These are phyloP conservation scores for Solanum hybrid DNA, from an alignment of 305 asterid genomes.

Conservation along the genomic window DNA sequence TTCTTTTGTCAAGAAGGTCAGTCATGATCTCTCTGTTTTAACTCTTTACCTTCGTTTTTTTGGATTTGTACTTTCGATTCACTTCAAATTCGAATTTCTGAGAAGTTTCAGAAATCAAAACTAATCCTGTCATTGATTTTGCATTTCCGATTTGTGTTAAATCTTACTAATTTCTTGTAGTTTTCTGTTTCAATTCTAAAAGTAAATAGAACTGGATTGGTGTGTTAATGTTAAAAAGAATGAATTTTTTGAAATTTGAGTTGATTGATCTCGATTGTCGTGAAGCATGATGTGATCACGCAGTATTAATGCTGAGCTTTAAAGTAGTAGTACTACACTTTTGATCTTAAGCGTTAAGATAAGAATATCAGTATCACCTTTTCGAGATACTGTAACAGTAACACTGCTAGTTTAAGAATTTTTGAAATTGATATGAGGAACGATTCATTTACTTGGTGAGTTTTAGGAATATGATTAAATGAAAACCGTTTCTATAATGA, in stretches of 20 bases:
- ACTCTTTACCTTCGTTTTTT: neutral
- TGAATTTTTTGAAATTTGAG: neutral
- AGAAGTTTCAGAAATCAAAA: neutral
- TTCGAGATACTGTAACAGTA: neutral
- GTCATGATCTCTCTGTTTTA: neutral
- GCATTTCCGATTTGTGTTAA: neutral
- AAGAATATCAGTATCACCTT: neutral
- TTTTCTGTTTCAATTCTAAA: neutral
- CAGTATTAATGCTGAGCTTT: neutral
- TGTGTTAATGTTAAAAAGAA: neutral
- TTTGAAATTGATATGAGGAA: neutral
- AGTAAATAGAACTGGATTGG: neutral
- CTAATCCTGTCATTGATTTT: neutral
- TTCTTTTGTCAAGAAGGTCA: conserved; percentile 68
- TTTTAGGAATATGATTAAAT: neutral
- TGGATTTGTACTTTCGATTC: neutral
- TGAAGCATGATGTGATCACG: neutral
- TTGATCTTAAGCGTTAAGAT: neutral
- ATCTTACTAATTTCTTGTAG: neutral
- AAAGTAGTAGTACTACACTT: neutral
- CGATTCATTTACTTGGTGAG: neutral
- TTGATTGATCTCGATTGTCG: neutral
- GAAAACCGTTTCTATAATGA: neutral
- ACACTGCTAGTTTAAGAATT: neutral
- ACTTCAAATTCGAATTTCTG: neutral